Percentiles rank a stretch among this genome's conserved stretches.
These are phyloP conservation scores for Pythium scleroteichum DNA, from an alignment of 352 stramenopile species.

Conservation along the genomic window DNA sequence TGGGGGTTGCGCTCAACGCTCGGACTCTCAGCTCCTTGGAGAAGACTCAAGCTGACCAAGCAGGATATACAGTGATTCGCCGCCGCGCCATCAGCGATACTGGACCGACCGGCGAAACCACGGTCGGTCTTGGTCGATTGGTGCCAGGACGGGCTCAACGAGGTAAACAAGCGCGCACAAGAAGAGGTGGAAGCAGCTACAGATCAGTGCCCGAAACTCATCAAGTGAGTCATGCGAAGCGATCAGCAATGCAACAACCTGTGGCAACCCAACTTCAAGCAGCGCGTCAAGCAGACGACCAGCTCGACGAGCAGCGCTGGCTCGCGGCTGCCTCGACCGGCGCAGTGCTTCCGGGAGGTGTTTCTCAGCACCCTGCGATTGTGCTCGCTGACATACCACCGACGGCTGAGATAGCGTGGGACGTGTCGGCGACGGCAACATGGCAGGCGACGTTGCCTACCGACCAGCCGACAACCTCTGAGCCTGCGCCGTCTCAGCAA, in stretches of 20 bases:
- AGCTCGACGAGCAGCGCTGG: slow-evolving; percentile 16
- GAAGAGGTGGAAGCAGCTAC: not conserved
- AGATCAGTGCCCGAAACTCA: not conserved
- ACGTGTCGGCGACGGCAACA: not conserved
- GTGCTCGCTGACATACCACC: not conserved
- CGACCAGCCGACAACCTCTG: not conserved
- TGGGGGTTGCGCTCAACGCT: slow-evolving; percentile 4
- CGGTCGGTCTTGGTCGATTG: not conserved
- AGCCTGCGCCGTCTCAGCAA: slow-evolving; percentile 9
- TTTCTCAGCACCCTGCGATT: not conserved
- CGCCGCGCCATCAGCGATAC: slow-evolving; percentile 20
- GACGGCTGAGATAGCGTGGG: not conserved
- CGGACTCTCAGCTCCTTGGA: slow-evolving; percentile 21
- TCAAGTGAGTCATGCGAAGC: not conserved
- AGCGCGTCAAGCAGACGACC: not conserved
- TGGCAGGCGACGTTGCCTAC: not conserved
- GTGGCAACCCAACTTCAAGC: not conserved
- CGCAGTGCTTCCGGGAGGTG: slow-evolving; percentile 4
- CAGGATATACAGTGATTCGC: slow-evolving; percentile 33
- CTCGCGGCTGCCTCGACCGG: slow-evolving; percentile 16
- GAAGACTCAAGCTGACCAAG: slow-evolving; percentile 25
- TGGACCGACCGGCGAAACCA: too few relatives aligned
- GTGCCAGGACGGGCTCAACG: too few relatives aligned
- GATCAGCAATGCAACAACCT: not conserved
- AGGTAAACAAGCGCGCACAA: too few relatives aligned